Conservation (phyloP, 129 eudicot species). For the Calendula officinalis region DNA sequence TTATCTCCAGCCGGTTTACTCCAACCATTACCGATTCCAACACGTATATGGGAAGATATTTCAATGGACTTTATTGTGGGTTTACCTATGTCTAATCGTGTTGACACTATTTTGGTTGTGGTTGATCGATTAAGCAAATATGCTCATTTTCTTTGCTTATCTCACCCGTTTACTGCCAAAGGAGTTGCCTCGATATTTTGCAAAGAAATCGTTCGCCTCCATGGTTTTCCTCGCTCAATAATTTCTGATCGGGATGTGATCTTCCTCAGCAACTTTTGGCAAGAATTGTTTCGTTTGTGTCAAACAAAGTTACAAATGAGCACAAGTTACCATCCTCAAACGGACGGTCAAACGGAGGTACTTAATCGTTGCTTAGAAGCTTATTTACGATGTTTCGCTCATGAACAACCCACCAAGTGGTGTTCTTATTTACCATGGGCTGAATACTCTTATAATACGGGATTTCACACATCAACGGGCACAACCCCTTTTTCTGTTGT, state of each 20-base stretch:
- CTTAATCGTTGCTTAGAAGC: background rate
- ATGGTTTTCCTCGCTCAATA: too few species aligned
- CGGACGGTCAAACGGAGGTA: too few species aligned
- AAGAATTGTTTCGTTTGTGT: too few species aligned
- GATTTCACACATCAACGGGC: background rate
- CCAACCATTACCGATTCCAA: background rate
- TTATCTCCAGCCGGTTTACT: background rate
- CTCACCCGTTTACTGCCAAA: too few species aligned
- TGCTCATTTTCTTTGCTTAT: too few species aligned
- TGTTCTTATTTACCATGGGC: background rate
- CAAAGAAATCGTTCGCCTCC: too few species aligned
- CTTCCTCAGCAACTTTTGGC: too few species aligned
- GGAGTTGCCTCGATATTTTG: too few species aligned
- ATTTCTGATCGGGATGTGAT: too few species aligned
- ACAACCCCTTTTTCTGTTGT: background rate
- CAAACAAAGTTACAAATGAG: too few species aligned
- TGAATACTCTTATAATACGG: background rate
- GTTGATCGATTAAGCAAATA: background rate
- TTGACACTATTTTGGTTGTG: slow-evolving; percentile 3
- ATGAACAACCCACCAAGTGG: background rate
- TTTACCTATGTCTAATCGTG: background rate
- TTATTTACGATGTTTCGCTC: background rate
- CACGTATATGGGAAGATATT: background rate
- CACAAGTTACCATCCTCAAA: too few species aligned
- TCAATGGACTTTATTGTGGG: background rate